Base-by-base conservation (phyloP, 768 basidiomycete genomes). In the Gymnopilus junonius region DNA sequence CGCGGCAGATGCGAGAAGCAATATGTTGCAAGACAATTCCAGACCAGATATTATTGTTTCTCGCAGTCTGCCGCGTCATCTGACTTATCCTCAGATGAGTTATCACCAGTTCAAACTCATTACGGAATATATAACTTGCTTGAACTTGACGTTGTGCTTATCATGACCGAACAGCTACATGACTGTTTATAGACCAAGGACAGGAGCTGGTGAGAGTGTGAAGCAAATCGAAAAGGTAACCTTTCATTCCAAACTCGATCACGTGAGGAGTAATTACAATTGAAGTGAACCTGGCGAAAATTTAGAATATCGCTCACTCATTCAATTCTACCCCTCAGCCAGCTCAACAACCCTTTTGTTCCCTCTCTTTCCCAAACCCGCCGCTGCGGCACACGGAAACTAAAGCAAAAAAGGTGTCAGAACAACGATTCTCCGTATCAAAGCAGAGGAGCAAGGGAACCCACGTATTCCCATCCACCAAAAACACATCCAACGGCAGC, bases 311-410 rank as follows among this genome's bases (percentile, higher is more conserved):
- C 46, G 46, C 46, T 27, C 27, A 27, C 27, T 79, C 68, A 79
- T 65, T 92, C 90, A 48, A 93, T 83, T 64, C 92, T 82, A 17
- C 89, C 90, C 56, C 89, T 82, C 69, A 94, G 73, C 92, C 92
- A 94, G 62, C 83, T 88, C 77, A 93, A 69, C 58, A 94, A 69
- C 2, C 93, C 92, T 67, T 91, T 93, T 20, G 92, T 93, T 1
- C 92, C 93, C 70, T 94, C 93, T 48, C 92, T 80, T 72, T 94
- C 93, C 93, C 93, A 95, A 10, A 95, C 88, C 21, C 89, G 81
- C 64, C 93, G 80, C 61, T 88, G 86, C 0, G 93, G 93, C 20
- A 93, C 87, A 29, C 93, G 89, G 80, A 95, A 95, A 14, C 92
- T 93, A 42, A 61, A 10, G 32, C 42, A 43, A 53, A 59, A 43